Conservation (phyloP, 2,329 filamentous ascomycete genomes). For the Blastomyces gilchristii region DNA sequence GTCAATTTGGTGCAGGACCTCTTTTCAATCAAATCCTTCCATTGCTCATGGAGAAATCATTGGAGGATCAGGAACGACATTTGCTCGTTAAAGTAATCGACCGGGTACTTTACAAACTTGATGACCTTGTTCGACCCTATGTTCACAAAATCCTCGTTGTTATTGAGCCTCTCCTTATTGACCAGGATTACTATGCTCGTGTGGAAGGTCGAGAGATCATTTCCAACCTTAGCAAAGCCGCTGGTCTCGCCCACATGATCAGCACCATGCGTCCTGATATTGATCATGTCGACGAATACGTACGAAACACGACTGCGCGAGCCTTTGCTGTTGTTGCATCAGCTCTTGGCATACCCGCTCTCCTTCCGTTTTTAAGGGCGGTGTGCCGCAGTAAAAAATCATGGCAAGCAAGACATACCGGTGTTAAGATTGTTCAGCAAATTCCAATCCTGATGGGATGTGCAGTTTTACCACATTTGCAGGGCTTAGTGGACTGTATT, state of each 20-base stretch:
- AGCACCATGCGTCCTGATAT: constrained; percentile 98
- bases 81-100: constrained; percentile 98
- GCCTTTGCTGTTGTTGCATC: constrained; percentile 96
- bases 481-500: constrained; percentile 93
- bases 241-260: constrained; percentile 96
- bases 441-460: constrained; percentile 99
- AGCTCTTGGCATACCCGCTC: constrained; percentile 85
- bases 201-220: constrained; percentile 98
- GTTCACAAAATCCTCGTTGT: constrained; percentile 98
- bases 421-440: constrained; percentile 98
- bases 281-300: constrained; percentile 96
- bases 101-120: constrained; percentile 94
- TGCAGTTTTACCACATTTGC: constrained; percentile 87
- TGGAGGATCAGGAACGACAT: constrained; percentile 97
- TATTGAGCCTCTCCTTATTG: constrained; percentile 96
- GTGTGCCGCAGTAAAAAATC: constrained; percentile 98
- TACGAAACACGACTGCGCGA: constrained; percentile 91
- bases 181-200: constrained; percentile 97
- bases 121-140: constrained; percentile 89
- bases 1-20: constrained; percentile 85
- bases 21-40: constrained; percentile 97
- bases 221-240: constrained; percentile 92
- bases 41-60: constrained; percentile 91
- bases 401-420: constrained; percentile 94
- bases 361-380: constrained; percentile 87